phyloP scores from a whole-genome alignment of 1,284 basidiomycete genomes.

The Ustilago shanxiensis region DNA sequence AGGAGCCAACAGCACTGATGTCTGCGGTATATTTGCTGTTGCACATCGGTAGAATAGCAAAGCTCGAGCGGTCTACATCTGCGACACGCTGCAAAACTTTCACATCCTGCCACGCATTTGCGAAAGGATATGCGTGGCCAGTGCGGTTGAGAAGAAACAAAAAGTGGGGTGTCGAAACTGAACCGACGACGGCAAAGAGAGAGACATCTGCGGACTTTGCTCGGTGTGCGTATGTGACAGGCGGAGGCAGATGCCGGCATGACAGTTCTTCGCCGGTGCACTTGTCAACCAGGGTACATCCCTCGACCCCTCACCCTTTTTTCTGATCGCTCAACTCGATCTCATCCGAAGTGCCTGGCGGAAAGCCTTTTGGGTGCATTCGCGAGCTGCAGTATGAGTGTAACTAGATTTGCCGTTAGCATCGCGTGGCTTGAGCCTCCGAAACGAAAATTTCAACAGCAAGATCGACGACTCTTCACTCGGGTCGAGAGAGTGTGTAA shows the following conservation, averaged over 20 bases:
- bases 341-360: neutral
- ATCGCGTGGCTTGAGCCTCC: neutral
- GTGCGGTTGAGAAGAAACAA: neutral
- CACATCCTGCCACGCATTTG: neutral
- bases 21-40: neutral
- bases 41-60: neutral
- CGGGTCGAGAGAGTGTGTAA: neutral
- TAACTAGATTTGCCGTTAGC: neutral
- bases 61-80: neutral
- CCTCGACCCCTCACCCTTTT: constrained; percentile 9
- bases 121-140: constrained; percentile 3
- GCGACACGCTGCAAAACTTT: neutral
- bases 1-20: neutral
- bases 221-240: neutral
- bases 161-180: neutral
- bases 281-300: constrained; percentile 24
- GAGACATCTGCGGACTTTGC: constrained; percentile 3
- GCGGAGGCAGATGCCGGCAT: constrained; percentile 1
- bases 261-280: neutral
- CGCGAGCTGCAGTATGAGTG: constrained; percentile 4
- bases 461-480: neutral
- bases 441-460: neutral
- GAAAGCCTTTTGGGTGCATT: neutral
- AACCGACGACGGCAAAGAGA: neutral
- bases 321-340: neutral